Evolutionary conservation across 495 filamentous ascomycete species (phyloP).

Genomic region (Platismatia glauca): DNA sequence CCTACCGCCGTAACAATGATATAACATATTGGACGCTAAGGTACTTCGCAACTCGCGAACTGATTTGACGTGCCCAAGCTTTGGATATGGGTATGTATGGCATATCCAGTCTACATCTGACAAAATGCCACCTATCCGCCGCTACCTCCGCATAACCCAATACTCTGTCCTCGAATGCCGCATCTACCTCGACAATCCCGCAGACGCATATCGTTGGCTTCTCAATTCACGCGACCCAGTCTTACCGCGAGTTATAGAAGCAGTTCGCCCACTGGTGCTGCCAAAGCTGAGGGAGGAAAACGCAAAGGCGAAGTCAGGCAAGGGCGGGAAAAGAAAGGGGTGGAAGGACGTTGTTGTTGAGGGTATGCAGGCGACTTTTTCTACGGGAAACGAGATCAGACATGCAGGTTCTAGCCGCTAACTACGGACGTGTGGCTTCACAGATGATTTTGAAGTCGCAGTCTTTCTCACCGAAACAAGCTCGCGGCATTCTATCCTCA

Average conservation of each 20-base stretch:
- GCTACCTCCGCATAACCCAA: conserved; percentile 70
- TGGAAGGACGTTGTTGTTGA: conserved; percentile 81
- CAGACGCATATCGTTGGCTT: conserved; percentile 72
- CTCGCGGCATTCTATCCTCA: conserved; percentile 79
- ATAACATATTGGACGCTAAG: no score
- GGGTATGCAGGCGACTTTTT: conserved; percentile 43
- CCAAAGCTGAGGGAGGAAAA: conserved; percentile 88
- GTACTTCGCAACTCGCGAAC: background rate
- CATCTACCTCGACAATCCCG: conserved; percentile 88
- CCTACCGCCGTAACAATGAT: background rate
- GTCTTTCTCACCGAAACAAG: conserved; percentile 85
- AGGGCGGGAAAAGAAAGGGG: conserved; percentile 57
- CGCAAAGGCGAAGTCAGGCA: conserved; percentile 32
- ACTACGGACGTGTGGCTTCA: background rate
- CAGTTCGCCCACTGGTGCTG: conserved; percentile 72
- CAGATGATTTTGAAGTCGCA: conserved; percentile 91
- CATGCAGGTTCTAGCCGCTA: background rate
- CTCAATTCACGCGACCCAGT: conserved; percentile 61
- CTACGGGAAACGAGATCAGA: background rate
- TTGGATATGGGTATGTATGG: background rate
- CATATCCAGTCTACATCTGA: conserved; percentile 1
- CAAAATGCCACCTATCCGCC: conserved; percentile 61
- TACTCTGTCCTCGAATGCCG: conserved; percentile 89
- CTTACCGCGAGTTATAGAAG: conserved; percentile 71
- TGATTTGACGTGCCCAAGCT: no score